Percentiles rank a stretch among this genome's conserved stretches.
These are phyloP conservation scores for Penicillium manginii DNA, from an alignment of 495 filamentous ascomycete species.

Conservation along the genomic window DNA sequence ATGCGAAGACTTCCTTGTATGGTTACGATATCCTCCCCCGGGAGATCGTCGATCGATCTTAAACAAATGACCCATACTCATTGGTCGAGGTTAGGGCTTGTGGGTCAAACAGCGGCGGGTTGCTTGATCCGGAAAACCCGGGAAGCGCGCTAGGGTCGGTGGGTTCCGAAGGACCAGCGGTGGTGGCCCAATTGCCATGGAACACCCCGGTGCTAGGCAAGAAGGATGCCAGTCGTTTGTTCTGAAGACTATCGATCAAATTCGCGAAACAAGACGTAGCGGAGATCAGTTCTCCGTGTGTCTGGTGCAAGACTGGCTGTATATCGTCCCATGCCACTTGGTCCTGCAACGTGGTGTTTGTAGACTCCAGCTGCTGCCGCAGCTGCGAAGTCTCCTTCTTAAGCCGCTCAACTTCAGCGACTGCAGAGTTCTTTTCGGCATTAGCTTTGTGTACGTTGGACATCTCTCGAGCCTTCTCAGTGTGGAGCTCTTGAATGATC, in stretches of 20 bases:
- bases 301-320: conserved; percentile 16
- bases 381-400: conserved; percentile 9
- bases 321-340: conserved; percentile 21
- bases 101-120: conserved; percentile 4
- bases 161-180: conserved; percentile 7
- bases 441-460: background rate
- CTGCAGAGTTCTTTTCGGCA: background rate
- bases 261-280: conserved; percentile 16
- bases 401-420: conserved; percentile 13
- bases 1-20: too few relatives aligned
- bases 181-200: conserved; percentile 10
- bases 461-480: background rate
- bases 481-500: background rate
- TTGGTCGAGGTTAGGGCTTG: background rate
- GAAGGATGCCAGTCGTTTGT: conserved; percentile 20
- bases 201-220: conserved; percentile 18
- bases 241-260: conserved; percentile 12
- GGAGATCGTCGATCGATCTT: background rate
- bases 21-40: too few relatives aligned
- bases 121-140: conserved; percentile 10
- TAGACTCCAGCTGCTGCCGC: conserved; percentile 19
- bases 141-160: conserved; percentile 3
- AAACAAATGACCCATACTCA: conserved; percentile 1
- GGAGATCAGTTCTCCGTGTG: conserved; percentile 15
- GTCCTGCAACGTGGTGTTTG: conserved; percentile 14